Conservation (phyloP, 73 alveolate genomes). For the Paramecium sonneborni region DNA sequence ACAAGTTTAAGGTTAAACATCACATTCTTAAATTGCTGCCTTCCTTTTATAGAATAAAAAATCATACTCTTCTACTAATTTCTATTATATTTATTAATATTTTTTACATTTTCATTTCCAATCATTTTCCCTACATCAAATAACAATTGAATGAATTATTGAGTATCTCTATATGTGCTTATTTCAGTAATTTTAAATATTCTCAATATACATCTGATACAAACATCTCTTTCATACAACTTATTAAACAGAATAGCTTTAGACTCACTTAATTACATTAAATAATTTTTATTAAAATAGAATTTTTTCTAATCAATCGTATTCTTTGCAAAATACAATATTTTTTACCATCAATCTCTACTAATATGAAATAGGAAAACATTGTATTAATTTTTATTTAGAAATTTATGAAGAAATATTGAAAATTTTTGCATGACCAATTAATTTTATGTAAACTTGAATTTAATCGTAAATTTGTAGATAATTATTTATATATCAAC, state of each 20-base stretch:
- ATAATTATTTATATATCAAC: neutral
- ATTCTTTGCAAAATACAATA: neutral
- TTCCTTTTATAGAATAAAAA: neutral
- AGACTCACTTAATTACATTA: neutral
- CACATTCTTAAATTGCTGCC: neutral
- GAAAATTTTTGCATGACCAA: no score
- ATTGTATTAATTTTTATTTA: no score
- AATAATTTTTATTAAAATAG: neutral
- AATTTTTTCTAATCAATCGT: neutral
- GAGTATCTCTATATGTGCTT: neutral
- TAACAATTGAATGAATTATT: neutral
- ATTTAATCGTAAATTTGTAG: no score
- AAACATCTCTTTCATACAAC: slow-evolving; percentile 47
- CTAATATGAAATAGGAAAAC: no score
- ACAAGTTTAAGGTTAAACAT: neutral
- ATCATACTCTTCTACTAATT: slow-evolving; percentile 55
- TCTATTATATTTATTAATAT: neutral
- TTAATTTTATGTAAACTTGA: no score
- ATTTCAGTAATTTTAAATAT: slow-evolving; percentile 39
- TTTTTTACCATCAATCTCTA: no score
- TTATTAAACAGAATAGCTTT: neutral
- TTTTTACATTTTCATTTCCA: slow-evolving; percentile 43
- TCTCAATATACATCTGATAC: slow-evolving; percentile 67
- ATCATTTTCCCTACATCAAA: slow-evolving; percentile 46
- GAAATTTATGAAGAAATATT: no score